These are phyloP conservation scores for Murraya paniculata DNA, from an alignment of 345 rosid species.

Conservation along the genomic window DNA sequence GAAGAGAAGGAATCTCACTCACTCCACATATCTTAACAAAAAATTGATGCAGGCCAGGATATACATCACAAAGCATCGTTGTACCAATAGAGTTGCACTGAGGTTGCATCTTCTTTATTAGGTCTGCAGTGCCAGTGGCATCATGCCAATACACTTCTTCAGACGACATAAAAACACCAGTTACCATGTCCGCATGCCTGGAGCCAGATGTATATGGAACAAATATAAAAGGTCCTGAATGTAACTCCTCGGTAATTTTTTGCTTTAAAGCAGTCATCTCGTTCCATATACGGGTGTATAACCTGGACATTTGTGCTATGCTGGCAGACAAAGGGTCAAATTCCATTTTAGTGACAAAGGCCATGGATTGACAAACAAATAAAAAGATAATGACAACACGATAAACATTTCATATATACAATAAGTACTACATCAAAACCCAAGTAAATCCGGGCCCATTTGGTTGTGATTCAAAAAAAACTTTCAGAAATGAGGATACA, in stretches of 20 bases:
- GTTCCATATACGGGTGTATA: conserved; percentile 71
- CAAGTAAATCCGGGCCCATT: neutral
- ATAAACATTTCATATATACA: neutral
- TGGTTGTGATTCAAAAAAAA: no score
- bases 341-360: neutral
- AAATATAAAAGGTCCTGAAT: conserved; percentile 56
- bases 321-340: conserved; percentile 46
- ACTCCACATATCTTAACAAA: conserved; percentile 78
- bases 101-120: conserved; percentile 42
- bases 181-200: conserved; percentile 44
- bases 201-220: conserved; percentile 51
- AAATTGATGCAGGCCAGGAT: conserved; percentile 82
- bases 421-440: neutral
- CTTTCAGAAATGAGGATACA: no score
- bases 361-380: neutral
- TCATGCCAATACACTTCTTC: conserved; percentile 82
- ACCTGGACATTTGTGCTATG: conserved; percentile 66
- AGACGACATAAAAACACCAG: conserved; percentile 61
- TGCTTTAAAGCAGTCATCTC: conserved; percentile 53
- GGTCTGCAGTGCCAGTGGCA: conserved; percentile 61
- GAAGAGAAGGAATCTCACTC: conserved; percentile 60
- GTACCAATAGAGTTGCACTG: conserved; percentile 30
- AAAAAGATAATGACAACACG: neutral
- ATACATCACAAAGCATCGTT: conserved; percentile 53
- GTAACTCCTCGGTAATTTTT: conserved; percentile 51